Percentiles rank a stretch among this genome's conserved stretches.
Evolutionary conservation across 148 eudicot species (phyloP).

Genomic region (Rhododendron henanense): DNA sequence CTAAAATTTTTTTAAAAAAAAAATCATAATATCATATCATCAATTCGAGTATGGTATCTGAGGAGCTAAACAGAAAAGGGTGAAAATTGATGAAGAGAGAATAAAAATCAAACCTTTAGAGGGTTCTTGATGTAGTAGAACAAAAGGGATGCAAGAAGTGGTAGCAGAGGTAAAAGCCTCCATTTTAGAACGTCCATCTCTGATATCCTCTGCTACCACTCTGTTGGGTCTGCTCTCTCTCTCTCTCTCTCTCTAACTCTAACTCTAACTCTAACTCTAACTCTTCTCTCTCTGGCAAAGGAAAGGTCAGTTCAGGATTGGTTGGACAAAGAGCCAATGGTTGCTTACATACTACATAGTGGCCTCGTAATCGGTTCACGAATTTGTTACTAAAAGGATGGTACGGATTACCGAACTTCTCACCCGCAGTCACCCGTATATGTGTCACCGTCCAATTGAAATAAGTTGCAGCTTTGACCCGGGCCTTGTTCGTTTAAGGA

Average conservation of each 20-base stretch:
- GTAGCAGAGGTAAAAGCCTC: constrained; percentile 40
- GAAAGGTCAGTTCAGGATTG: not conserved
- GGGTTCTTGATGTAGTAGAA: constrained; percentile 36
- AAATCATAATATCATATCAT: not conserved
- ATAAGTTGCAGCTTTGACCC: not conserved
- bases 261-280: constrained; percentile 17
- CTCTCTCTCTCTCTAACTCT: constrained; percentile 14
- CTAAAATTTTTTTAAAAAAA: too few species aligned
- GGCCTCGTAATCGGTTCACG: not conserved
- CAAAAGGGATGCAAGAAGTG: constrained; percentile 47
- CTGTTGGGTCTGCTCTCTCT: not conserved
- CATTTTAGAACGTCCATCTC: constrained; percentile 50
- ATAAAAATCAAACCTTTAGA: constrained; percentile 41
- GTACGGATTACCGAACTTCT: not conserved
- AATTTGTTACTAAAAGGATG: not conserved
- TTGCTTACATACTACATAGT: not conserved
- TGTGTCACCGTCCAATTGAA: not conserved
- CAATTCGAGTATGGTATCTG: not conserved
- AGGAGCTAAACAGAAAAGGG: not conserved
- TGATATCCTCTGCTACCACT: not conserved
- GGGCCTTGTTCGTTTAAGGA: too few species aligned
- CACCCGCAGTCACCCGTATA: not conserved
- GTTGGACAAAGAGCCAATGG: not conserved
- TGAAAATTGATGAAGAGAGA: not conserved
- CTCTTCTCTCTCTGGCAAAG: not conserved